Base-by-base conservation (phyloP, 805 yeast species). In the Zygoascus biomembranicola region DNA sequence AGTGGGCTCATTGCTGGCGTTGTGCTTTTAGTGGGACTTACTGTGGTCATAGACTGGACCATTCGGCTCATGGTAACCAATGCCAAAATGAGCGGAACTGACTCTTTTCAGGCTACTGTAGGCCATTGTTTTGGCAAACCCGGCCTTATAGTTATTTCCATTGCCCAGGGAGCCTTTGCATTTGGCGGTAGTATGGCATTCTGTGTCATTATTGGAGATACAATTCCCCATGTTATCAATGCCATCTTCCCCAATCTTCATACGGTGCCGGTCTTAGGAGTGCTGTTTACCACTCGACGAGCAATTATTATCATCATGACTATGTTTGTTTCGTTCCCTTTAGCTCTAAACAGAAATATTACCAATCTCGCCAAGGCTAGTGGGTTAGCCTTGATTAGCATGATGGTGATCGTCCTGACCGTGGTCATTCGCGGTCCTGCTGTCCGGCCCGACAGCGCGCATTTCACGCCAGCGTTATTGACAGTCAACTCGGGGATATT, bases 151-250 rank as follows among this genome's bases (percentile, higher is more conserved):
- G 61, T 82, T 8, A 81, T 90, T 32, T 73, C 90, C 26, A 61
- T 85, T 2, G 80, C 95, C 0, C 95, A 90, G 65, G 90, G 94
- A 1, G 72, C 87, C 4, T 90, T 90, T 74, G 97, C 98, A 1
- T 83, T 88, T 63, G 97, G 98, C 26, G 98, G 98, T 0, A 81
- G 89, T 56, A 82, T 89, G 75, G 97, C 97, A 1, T 92, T 89
- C 69, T 87, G 96, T 56, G 90, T 90, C 51, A 92, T 90, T 59
- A 89, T 90, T 32, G 98, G 98, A 19, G 98, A 90, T 63, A 87
- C 97, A 0, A 82, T 92, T 37, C 97, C 98, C 0, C 96, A 89
- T 66, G 96, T 90, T 3, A 66, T 92, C 48, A 72, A 81, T 53
- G 79, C 89, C 2, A 65, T 88, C 35, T 76, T 88, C 55, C 84